These are phyloP conservation scores for Phialophora tarda DNA, from an alignment of 2,329 filamentous ascomycete species.

Conservation along the genomic window DNA sequence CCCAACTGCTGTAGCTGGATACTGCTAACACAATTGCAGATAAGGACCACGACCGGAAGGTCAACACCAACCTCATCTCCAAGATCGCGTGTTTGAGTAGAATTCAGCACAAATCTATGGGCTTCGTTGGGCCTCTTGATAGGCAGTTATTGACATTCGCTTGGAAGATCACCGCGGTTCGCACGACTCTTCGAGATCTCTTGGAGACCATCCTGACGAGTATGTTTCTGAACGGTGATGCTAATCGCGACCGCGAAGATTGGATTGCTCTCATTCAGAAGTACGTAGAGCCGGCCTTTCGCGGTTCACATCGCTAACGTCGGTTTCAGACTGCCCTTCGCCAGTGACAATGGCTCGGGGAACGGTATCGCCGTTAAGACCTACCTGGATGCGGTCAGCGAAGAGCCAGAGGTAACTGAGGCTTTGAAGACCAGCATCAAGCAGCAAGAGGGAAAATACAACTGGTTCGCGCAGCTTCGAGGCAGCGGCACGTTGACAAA, in stretches of 20 bases:
- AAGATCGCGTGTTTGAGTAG: conserved; percentile 83
- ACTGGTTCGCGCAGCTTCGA: conserved; percentile 37
- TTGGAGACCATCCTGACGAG: conserved; percentile 81
- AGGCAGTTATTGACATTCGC: conserved; percentile 87
- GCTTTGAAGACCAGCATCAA: conserved; percentile 36
- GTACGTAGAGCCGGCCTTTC: conserved; percentile 56
- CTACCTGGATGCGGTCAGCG: conserved; percentile 51
- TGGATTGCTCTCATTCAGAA: conserved; percentile 72
- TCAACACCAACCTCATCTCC: conserved; percentile 79
- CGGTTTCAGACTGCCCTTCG: conserved; percentile 49
- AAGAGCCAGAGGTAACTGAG: conserved; percentile 32
- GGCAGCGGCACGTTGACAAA: conserved; percentile 49
- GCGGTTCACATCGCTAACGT: conserved; percentile 32
- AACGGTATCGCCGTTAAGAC: conserved; percentile 56
- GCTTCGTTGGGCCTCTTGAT: conserved; percentile 93
- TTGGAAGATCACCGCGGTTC: conserved; percentile 78
- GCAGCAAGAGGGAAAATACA: conserved; percentile 36
- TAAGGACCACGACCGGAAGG: conserved; percentile 62
- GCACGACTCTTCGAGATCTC: conserved; percentile 78
- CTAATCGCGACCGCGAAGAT: conserved; percentile 71
- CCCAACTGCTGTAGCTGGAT: not conserved
- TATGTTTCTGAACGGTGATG: conserved; percentile 81
- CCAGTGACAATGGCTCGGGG: conserved; percentile 53
- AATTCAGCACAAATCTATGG: conserved; percentile 80
- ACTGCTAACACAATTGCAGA: conserved; percentile 55